Evolutionary conservation across 768 basidiomycete species (phyloP).

Genomic region (Amanita jacksonii): DNA sequence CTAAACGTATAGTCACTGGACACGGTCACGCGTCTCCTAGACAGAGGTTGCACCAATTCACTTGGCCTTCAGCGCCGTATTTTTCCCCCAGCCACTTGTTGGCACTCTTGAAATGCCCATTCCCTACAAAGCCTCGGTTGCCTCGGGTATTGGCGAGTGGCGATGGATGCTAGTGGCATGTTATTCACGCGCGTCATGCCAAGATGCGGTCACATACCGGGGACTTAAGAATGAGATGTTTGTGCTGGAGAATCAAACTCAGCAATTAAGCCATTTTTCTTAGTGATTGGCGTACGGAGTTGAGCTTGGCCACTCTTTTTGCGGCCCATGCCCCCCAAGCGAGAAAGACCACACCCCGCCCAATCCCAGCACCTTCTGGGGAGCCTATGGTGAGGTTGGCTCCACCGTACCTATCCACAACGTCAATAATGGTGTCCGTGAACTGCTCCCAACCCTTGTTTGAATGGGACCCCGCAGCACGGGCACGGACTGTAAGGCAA

Average conservation of each 20-base stretch:
- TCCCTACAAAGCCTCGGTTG: slow-evolving; percentile 66
- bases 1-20: neutral
- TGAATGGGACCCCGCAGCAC: slow-evolving; percentile 70
- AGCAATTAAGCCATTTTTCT: neutral
- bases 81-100: slow-evolving; percentile 79
- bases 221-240: slow-evolving; percentile 72
- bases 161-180: slow-evolving; percentile 61
- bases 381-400: slow-evolving; percentile 42
- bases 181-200: slow-evolving; percentile 6
- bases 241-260: slow-evolving; percentile 35
- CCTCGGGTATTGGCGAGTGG: slow-evolving; percentile 58
- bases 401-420: slow-evolving; percentile 69
- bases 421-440: slow-evolving; percentile 70
- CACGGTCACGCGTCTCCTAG: neutral
- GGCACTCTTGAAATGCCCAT: slow-evolving; percentile 79
- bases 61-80: slow-evolving; percentile 62
- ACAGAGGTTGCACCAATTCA: slow-evolving; percentile 57
- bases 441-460: slow-evolving; percentile 88
- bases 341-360: slow-evolving; percentile 69
- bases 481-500: slow-evolving; percentile 79
- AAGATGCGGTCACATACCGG: slow-evolving; percentile 39
- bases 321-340: slow-evolving; percentile 87
- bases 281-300: slow-evolving; percentile 40
- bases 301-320: slow-evolving; percentile 71
- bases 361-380: slow-evolving; percentile 33